phyloP scores from a whole-genome alignment of 1,139 yeast genomes.

The Debaryomyces udenii region DNA sequence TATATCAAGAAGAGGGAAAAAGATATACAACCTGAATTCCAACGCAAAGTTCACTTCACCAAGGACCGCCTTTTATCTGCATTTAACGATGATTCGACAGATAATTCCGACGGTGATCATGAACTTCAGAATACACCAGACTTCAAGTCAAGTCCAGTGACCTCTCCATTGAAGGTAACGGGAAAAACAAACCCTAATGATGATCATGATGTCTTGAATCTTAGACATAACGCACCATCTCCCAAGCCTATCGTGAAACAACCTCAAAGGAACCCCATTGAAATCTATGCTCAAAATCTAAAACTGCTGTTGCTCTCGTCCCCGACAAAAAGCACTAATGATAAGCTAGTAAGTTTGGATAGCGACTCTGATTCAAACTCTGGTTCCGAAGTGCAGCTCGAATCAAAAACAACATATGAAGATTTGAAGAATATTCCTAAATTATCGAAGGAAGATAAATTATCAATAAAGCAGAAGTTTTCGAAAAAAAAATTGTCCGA shows the following conservation, averaged over 20 bases:
- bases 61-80: slow-evolving; percentile 37
- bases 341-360: slow-evolving; percentile 4
- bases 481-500: slow-evolving; percentile 24
- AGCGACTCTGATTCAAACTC: slow-evolving; percentile 17
- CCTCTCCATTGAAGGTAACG: slow-evolving; percentile 35
- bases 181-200: slow-evolving; percentile 11
- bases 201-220: slow-evolving; percentile 23
- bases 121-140: slow-evolving; percentile 10
- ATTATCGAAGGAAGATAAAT: slow-evolving; percentile 39
- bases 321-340: slow-evolving; percentile 19
- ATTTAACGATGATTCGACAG: slow-evolving; percentile 36
- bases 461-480: slow-evolving; percentile 40
- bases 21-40: slow-evolving; percentile 39
- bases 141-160: slow-evolving; percentile 31
- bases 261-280: slow-evolving; percentile 33
- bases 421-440: slow-evolving; percentile 30
- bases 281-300: slow-evolving; percentile 38
- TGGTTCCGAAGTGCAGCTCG: slow-evolving; percentile 17
- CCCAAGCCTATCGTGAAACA: background rate
- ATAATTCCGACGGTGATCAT: slow-evolving; percentile 16
- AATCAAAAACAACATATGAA: slow-evolving; percentile 3
- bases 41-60: slow-evolving; percentile 32
- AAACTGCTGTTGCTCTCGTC: slow-evolving; percentile 29
- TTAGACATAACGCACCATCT: slow-evolving; percentile 9
- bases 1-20: slow-evolving; percentile 39